Conservation (phyloP, 164 flowering plant genomes). For the Santalum album region DNA sequence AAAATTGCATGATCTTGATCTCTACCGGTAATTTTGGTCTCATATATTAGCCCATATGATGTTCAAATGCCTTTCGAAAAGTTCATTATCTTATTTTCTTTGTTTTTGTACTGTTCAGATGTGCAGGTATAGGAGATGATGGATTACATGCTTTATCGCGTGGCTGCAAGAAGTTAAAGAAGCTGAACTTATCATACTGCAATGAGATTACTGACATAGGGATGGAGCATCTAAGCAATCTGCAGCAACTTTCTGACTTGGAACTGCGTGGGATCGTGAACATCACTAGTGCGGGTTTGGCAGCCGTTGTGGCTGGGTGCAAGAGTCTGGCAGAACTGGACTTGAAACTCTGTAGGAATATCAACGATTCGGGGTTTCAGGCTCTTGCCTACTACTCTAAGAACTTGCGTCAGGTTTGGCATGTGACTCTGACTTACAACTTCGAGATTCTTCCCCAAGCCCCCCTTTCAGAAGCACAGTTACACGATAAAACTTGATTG, state of each 20-base stretch:
- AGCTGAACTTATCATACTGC: slow-evolving; percentile 62
- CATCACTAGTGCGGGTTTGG: slow-evolving; percentile 42
- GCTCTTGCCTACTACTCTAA: slow-evolving; percentile 44
- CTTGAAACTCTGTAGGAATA: slow-evolving; percentile 44
- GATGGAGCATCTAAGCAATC: slow-evolving; percentile 29
- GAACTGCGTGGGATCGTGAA: slow-evolving; percentile 50
- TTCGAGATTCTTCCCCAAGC: not conserved
- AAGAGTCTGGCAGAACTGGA: slow-evolving; percentile 50
- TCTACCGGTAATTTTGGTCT: slow-evolving; percentile 45
- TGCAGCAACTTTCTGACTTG: slow-evolving; percentile 47
- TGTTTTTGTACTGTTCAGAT: slow-evolving; percentile 26
- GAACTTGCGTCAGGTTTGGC: slow-evolving; percentile 58
- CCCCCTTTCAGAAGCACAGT: too few relatives aligned
- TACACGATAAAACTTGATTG: too few relatives aligned
- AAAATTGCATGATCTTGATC: slow-evolving; percentile 53
- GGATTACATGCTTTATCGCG: slow-evolving; percentile 44
- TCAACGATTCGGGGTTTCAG: slow-evolving; percentile 53
- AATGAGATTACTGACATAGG: slow-evolving; percentile 40
- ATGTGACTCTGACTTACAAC: not conserved
- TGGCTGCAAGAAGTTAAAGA: slow-evolving; percentile 61
- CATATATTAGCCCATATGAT: not conserved
- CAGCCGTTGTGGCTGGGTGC: slow-evolving; percentile 51
- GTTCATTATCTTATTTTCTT: not conserved
- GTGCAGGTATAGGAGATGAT: slow-evolving; percentile 49
- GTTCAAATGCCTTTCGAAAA: not conserved